Conservation (phyloP, 2,329 filamentous ascomycete genomes). For the Verticillium klebahnii region DNA sequence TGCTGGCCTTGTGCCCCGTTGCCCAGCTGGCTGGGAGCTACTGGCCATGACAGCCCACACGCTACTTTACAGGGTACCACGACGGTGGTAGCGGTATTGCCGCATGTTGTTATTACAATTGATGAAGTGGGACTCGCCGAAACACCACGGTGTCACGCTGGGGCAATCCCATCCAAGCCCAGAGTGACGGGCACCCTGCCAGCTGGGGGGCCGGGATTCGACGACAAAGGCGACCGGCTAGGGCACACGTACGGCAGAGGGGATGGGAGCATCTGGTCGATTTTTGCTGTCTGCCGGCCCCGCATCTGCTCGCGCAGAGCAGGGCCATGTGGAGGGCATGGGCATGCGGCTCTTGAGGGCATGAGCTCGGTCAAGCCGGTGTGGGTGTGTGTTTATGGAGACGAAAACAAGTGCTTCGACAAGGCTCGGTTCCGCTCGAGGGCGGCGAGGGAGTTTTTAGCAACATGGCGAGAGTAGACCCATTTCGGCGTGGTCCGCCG, state of each 20-base stretch:
- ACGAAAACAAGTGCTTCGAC: not conserved
- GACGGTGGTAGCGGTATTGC: too few relatives aligned
- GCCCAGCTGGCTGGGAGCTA: too few relatives aligned
- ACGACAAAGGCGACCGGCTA: not conserved
- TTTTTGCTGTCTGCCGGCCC: not conserved
- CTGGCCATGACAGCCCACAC: too few relatives aligned
- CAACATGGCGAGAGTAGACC: not conserved
- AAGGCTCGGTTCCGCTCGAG: not conserved
- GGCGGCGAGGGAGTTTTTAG: not conserved
- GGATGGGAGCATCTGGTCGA: not conserved
- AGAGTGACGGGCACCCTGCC: not conserved
- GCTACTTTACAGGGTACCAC: too few relatives aligned
- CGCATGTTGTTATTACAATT: too few relatives aligned
- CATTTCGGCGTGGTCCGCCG: not conserved
- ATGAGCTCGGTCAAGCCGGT: not conserved
- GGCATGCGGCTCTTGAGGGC: not conserved
- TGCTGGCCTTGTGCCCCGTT: too few relatives aligned
- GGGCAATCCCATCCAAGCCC: not conserved
- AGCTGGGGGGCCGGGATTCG: not conserved
- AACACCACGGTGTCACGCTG: not conserved
- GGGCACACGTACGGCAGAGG: not conserved
- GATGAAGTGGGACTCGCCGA: too few relatives aligned
- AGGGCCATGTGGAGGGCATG: not conserved
- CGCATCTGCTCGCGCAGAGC: not conserved
- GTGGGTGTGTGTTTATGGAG: not conserved